phyloP scores from a whole-genome alignment of 441 rosid genomes.

The Corymbia citriodora region DNA sequence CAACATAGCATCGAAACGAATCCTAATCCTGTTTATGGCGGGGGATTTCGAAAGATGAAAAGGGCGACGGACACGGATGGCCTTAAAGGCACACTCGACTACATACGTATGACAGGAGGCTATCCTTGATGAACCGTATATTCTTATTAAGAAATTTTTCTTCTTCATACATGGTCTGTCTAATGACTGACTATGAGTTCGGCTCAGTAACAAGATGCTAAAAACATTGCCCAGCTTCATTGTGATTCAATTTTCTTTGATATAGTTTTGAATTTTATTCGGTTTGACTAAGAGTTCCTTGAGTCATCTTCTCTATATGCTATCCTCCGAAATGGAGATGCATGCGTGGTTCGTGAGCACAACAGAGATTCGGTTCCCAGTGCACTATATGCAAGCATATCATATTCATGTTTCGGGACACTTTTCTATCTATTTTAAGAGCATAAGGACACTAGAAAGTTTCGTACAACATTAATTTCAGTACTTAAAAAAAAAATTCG shows the following conservation, averaged over 20 bases:
- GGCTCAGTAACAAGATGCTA: not conserved
- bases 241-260: not conserved
- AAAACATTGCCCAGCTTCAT: not conserved
- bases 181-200: not conserved
- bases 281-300: not conserved
- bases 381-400: too few species aligned
- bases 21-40: not conserved
- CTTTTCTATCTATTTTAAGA: too few species aligned
- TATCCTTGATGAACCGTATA: not conserved
- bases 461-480: too few species aligned
- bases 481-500: too few species aligned
- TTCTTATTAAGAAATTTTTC: not conserved
- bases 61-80: not conserved
- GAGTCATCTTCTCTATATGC: too few species aligned
- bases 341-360: too few species aligned
- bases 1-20: not conserved
- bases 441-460: too few species aligned
- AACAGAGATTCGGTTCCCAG: too few species aligned
- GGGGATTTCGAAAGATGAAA: not conserved
- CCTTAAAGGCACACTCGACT: not conserved
- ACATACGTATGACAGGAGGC: not conserved
- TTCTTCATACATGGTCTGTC: not conserved
- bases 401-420: too few species aligned
- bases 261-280: not conserved
- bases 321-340: too few species aligned